phyloP scores from a whole-genome alignment of 1,139 yeast genomes.

The Suhomyces coccinellae region DNA sequence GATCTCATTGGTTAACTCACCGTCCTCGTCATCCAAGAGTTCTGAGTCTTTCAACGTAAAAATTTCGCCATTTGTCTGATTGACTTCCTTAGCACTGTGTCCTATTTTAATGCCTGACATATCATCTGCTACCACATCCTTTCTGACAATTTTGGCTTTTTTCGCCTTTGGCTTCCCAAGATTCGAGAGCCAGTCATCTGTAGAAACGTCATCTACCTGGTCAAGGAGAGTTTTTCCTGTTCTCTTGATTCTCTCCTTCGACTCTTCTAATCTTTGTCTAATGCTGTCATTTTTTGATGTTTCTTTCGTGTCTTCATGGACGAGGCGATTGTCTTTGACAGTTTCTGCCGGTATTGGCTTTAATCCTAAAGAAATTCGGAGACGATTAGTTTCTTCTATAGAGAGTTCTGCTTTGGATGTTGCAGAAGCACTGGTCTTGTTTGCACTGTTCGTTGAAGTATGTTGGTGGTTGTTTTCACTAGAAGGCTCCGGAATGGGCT shows the following conservation, averaged over 20 bases:
- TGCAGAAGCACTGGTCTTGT: too few relatives aligned
- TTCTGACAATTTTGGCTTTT: slow-evolving; percentile 12
- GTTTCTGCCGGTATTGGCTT: slow-evolving; percentile 14
- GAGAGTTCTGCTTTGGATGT: slow-evolving; percentile 19
- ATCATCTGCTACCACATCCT: slow-evolving; percentile 23
- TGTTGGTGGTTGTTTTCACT: neutral
- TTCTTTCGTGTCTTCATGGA: slow-evolving; percentile 7
- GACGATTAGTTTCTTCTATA: slow-evolving; percentile 38
- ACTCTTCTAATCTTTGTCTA: slow-evolving; percentile 16
- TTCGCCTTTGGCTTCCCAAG: slow-evolving; percentile 20
- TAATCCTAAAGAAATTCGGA: slow-evolving; percentile 38
- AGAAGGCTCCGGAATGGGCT: slow-evolving; percentile 34
- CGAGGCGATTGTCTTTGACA: neutral
- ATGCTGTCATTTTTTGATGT: slow-evolving; percentile 8
- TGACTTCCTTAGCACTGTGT: slow-evolving; percentile 42
- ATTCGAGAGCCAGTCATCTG: slow-evolving; percentile 43
- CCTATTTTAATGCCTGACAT: slow-evolving; percentile 45
- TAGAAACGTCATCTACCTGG: slow-evolving; percentile 25
- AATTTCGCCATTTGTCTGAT: slow-evolving; percentile 48
- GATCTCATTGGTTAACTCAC: slow-evolving; percentile 45
- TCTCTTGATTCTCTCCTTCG: slow-evolving; percentile 22
- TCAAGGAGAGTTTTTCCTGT: slow-evolving; percentile 26
- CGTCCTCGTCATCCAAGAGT: slow-evolving; percentile 52
- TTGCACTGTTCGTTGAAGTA: neutral
- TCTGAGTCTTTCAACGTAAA: slow-evolving; percentile 65